Base-by-base conservation (phyloP, 208 protist species). In the Trypanosoma caninum region DNA sequence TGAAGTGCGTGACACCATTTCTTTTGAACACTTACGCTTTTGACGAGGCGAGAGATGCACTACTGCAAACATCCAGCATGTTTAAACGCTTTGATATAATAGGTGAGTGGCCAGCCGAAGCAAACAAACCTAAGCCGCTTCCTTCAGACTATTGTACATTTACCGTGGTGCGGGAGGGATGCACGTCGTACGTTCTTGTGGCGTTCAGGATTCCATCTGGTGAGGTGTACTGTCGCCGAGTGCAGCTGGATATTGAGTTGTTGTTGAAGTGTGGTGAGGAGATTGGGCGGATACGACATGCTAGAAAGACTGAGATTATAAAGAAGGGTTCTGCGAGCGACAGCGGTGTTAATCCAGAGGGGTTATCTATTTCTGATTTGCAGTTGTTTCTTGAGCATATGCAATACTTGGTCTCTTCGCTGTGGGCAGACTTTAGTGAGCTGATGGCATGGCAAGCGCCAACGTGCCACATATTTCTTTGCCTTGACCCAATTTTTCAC, bases 401-500 rank as follows among this genome's bases (percentile, higher is more conserved):
- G 28, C 33, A 72, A 20, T 6, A 30, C 1, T 18, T 61, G 27
- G n/a, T 76, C 18, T 13, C 20, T 7, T 59, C 77, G 11, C 69
- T 89, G 18, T 76, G 75, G 66, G 68, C 25, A 3, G 78, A 80
- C 31, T 83, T 90, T 41, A 53, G 48, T 3, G 57, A 71, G 2
- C 28, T 68, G 5, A 37, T 92, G 1, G 45, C 62, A 11, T 65
- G 54, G 27, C 72, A 72, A 18, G 61, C 69, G 16, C 60, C 65
- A 13, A 80, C 74, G 40, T 65, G 74, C 20, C 51, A 72, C 5
- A 59, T 92, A 25, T 84, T 82, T 61, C 74, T 95, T 10, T 92
- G 85, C 38, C 69, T 95, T 4, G 76, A 80, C 38, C 74, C 84
- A 3, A n/a, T 72, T 23, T 51, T 95, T 46, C 83, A 91, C 31